Percentiles rank a stretch among this genome's conserved stretches.
phyloP scores from a whole-genome alignment of 2,329 filamentous ascomycete genomes.

The Cyanodermella asteris region DNA sequence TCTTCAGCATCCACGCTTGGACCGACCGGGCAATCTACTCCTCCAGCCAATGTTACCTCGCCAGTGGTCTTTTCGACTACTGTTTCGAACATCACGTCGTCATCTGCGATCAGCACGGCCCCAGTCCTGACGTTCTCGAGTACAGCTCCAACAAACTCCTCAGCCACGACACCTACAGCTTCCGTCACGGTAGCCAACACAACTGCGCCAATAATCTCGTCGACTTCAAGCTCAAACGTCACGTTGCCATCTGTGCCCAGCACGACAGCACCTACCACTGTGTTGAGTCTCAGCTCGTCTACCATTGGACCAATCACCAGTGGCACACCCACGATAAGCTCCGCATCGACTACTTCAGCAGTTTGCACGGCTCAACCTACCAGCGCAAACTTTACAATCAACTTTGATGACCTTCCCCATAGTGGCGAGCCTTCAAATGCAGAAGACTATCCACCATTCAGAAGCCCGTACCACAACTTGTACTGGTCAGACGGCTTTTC shows the following conservation, averaged over 20 bases:
- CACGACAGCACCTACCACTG: too few relatives aligned
- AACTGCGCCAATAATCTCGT: not conserved
- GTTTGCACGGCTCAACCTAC: not conserved
- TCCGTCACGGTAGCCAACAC: not conserved
- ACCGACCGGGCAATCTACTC: too few relatives aligned
- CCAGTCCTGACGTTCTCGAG: not conserved
- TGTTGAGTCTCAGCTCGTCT: too few relatives aligned
- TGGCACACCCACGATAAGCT: not conserved
- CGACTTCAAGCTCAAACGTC: too few relatives aligned
- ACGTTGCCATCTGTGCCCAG: too few relatives aligned
- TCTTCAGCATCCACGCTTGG: too few relatives aligned
- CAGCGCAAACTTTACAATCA: slow-evolving; percentile 1
- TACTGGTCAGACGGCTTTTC: slow-evolving; percentile 5
- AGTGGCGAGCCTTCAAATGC: slow-evolving; percentile 3
- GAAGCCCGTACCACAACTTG: slow-evolving; percentile 8
- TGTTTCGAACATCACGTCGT: too few relatives aligned
- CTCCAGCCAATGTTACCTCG: too few relatives aligned
- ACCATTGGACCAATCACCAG: not conserved
- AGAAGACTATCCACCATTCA: slow-evolving; percentile 7
- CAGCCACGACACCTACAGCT: not conserved
- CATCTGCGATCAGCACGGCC: too few relatives aligned
- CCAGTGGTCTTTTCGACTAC: too few relatives aligned
- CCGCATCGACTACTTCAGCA: not conserved
- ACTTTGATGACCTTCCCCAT: slow-evolving; percentile 8
- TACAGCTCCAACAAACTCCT: not conserved